Evolutionary conservation across 768 basidiomycete genomes (phyloP), one percentile per base, ranked within the genome.

Genomic region (Gautieria morchelliformis): DNA sequence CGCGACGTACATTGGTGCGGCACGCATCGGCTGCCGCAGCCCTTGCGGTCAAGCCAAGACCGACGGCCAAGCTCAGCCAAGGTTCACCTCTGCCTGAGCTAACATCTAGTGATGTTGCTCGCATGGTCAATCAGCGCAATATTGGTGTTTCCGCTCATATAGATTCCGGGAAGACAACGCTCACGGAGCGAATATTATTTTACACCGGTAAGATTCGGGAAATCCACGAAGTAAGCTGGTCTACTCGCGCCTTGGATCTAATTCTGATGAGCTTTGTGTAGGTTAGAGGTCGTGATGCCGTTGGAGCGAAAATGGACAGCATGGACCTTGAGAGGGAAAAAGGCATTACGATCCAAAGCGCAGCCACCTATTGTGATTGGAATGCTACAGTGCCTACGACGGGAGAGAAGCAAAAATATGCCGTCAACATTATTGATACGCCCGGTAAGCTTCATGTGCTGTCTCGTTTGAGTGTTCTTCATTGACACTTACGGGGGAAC

Each of bases 261-360:
- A 37, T 37, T 37, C 20, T 53, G 11, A 51, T 14, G 22, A 53
- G 19, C 33, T 17, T 10, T 59, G 19, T 64, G 19, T 64, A 91
- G 89, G 91, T 95, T 60, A 80, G 96, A 59, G 96, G 96, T 45
- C 81, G 89, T 54, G 96, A 99, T 69, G 84, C 86, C 30, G 93
- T 98, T 19, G 96, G 96, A 53, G 96, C 96, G 8, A 99, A 99
- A 76, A 99, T 99, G 96, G 96, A 99, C 71, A 91, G 87, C 63
- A 99, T 99, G 96, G 96, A 99, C 61, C 76, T 99, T 4, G 96
- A 99, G 70, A 79, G 95, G 48, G 96, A 98, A 72, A 98, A 99
- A 74, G 96, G 96, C 40, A 99, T 99, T 65, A 99, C 96, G 35
- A 99, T 99, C 61, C 96, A 99, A 71, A 93, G 90, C 65, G 96